Evolutionary conservation across 2,329 filamentous ascomycete species (phyloP).

Genomic region (Dichotomopilus funicola): DNA sequence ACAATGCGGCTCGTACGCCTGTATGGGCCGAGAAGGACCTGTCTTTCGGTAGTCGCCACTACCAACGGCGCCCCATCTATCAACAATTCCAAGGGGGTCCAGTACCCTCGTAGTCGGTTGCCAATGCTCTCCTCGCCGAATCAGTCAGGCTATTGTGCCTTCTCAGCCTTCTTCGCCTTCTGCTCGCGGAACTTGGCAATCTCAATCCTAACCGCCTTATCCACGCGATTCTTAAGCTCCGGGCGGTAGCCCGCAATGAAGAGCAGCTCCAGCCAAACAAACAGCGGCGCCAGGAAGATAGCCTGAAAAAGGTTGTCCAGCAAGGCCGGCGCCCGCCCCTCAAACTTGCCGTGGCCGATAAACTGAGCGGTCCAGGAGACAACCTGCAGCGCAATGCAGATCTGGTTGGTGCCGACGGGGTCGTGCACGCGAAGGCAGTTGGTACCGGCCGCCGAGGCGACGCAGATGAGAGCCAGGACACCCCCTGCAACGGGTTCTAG

Average conservation of each 20-base stretch:
- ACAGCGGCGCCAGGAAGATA: constrained; percentile 86
- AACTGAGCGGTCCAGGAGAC: constrained; percentile 85
- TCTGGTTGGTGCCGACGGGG: constrained; percentile 43
- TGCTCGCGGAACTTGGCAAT: constrained; percentile 64
- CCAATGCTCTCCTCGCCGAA: too few species aligned
- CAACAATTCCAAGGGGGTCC: too few species aligned
- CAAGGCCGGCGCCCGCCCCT: constrained; percentile 79
- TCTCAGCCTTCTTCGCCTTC: constrained; percentile 45
- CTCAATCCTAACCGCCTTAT: constrained; percentile 68
- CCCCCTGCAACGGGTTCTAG: constrained; percentile 90
- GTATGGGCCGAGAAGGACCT: too few species aligned
- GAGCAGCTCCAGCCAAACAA: constrained; percentile 92
- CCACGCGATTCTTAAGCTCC: constrained; percentile 75
- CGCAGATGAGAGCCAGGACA: constrained; percentile 66
- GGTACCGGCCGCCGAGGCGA: constrained; percentile 65
- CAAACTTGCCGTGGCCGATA: constrained; percentile 81
- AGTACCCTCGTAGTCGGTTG: too few species aligned
- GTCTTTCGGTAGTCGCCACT: too few species aligned
- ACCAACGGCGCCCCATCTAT: too few species aligned
- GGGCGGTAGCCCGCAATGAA: constrained; percentile 87
- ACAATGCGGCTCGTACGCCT: too few species aligned
- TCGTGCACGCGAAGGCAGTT: constrained; percentile 65
- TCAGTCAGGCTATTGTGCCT: constrained; percentile 35
- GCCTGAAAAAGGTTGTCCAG: constrained; percentile 90
- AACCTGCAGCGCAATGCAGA: constrained; percentile 61